phyloP scores from a whole-genome alignment of 257 asterid species.

The Salvia splendens region DNA sequence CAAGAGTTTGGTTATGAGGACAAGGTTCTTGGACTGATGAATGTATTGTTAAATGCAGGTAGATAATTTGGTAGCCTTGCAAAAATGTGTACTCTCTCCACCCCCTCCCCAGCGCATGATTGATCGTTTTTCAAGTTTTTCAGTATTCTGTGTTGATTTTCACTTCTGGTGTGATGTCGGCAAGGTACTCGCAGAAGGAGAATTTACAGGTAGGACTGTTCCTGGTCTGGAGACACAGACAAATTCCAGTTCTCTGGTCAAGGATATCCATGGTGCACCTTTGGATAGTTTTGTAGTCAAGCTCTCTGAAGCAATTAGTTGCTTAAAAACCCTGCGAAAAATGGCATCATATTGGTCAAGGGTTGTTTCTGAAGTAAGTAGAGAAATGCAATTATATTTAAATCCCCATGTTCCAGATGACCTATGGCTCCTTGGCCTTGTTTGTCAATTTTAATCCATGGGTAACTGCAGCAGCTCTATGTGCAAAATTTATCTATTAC shows the following conservation, averaged over 20 bases:
- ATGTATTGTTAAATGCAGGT: constrained; percentile 81
- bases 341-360: constrained; percentile 89
- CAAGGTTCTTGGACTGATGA: constrained; percentile 68
- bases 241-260: constrained; percentile 59
- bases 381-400: constrained; percentile 26
- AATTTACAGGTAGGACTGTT: constrained; percentile 51
- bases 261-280: constrained; percentile 96
- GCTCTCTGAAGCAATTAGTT: constrained; percentile 90
- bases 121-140: constrained; percentile 27
- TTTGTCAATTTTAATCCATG: not conserved
- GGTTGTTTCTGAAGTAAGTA: constrained; percentile 85
- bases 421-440: constrained; percentile 10
- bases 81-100: not conserved
- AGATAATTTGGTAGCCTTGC: constrained; percentile 53
- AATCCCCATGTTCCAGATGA: constrained; percentile 16
- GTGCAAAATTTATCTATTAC: too few species aligned
- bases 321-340: constrained; percentile 78
- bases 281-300: constrained; percentile 81
- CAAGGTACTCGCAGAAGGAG: constrained; percentile 97
- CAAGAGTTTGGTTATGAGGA: constrained; percentile 80
- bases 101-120: not conserved
- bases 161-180: constrained; percentile 57
- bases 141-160: constrained; percentile 56
- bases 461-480: not conserved
- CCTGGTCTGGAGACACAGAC: constrained; percentile 49